Percentiles rank a stretch among this genome's conserved stretches.
Conservation (phyloP, 2,329 filamentous ascomycete species). For the Magnaporthales sp. region DNA sequence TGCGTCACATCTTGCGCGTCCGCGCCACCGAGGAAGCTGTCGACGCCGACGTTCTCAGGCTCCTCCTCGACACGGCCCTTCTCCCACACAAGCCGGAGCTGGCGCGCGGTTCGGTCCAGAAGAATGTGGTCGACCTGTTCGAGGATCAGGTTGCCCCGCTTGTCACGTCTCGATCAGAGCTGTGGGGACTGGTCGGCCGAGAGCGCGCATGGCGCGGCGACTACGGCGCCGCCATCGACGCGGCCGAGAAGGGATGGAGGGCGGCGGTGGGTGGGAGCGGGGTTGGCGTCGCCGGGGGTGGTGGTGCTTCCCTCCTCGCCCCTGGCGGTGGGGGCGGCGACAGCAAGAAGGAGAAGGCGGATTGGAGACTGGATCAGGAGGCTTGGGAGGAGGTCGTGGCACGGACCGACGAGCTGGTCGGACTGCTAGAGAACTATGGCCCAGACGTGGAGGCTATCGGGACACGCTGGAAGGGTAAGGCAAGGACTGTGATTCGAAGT, state of each 20-base stretch:
- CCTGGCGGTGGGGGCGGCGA: slow-evolving; percentile 14
- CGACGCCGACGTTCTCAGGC: slow-evolving; percentile 63
- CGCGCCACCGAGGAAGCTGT: slow-evolving; percentile 70
- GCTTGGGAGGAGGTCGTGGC: slow-evolving; percentile 67
- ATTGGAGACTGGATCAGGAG: slow-evolving; percentile 48
- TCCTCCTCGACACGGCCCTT: slow-evolving; percentile 65
- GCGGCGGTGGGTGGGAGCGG: slow-evolving; percentile 49
- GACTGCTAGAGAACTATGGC: slow-evolving; percentile 75
- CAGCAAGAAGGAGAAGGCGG: slow-evolving; percentile 30
- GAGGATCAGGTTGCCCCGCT: slow-evolving; percentile 70
- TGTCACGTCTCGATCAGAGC: slow-evolving; percentile 67
- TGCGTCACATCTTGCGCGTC: slow-evolving; percentile 68
- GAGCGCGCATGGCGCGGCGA: slow-evolving; percentile 67
- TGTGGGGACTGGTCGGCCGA: slow-evolving; percentile 69
- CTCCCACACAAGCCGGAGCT: slow-evolving; percentile 27
- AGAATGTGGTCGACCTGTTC: slow-evolving; percentile 61
- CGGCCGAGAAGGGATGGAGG: slow-evolving; percentile 85
- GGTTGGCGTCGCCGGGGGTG: slow-evolving; percentile 18
- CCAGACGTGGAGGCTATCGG: slow-evolving; percentile 58
- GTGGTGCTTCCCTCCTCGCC: slow-evolving; percentile 28
- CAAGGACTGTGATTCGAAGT: slow-evolving; percentile 71
- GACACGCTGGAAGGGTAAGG: slow-evolving; percentile 80
- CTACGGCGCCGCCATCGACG: slow-evolving; percentile 65
- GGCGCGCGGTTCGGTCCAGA: slow-evolving; percentile 49
- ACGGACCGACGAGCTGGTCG: slow-evolving; percentile 73